Percentiles rank a stretch among this genome's conserved stretches.
Conservation (phyloP, 208 protist genomes). For the Acanthamoeba sp. region DNA sequence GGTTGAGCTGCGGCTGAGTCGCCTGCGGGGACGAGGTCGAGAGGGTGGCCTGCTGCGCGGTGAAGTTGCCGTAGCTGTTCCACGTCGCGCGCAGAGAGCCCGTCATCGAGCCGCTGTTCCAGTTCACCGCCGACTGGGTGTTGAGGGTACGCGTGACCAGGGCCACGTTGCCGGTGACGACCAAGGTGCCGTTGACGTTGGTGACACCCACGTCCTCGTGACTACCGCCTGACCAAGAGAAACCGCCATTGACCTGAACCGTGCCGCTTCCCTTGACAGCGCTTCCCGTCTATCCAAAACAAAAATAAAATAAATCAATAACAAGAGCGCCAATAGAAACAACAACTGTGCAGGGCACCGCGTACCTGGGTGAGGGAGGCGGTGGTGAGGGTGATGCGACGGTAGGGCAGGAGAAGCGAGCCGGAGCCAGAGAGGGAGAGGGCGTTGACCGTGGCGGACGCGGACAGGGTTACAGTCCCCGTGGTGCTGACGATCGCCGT, state of each 20-base stretch:
- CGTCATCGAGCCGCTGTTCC: not conserved
- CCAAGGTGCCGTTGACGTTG: not conserved
- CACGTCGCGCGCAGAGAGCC: conserved; percentile 19
- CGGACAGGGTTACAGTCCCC: not conserved
- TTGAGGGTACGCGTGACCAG: conserved; percentile 2
- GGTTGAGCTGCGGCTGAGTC: not conserved
- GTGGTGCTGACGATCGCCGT: not conserved
- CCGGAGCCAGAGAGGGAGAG: not conserved
- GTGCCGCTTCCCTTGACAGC: not conserved
- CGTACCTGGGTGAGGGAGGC: conserved; percentile 15
- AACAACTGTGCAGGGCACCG: not conserved
- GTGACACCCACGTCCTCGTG: conserved; percentile 9
- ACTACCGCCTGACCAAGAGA: conserved; percentile 34
- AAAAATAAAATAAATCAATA: not conserved
- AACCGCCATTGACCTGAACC: conserved; percentile 51
- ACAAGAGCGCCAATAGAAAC: too few relatives aligned
- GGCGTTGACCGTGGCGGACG: not conserved
- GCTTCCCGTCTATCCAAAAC: not conserved
- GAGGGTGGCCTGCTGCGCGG: not conserved
- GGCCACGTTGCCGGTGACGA: conserved; percentile 7
- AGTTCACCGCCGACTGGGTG: not conserved
- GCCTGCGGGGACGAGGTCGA: not conserved
- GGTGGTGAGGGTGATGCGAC: not conserved
- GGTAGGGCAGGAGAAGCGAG: not conserved
- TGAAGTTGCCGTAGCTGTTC: conserved; percentile 68